Conservation (phyloP, 176 grass and related monocot species). For the Phragmites australis region DNA sequence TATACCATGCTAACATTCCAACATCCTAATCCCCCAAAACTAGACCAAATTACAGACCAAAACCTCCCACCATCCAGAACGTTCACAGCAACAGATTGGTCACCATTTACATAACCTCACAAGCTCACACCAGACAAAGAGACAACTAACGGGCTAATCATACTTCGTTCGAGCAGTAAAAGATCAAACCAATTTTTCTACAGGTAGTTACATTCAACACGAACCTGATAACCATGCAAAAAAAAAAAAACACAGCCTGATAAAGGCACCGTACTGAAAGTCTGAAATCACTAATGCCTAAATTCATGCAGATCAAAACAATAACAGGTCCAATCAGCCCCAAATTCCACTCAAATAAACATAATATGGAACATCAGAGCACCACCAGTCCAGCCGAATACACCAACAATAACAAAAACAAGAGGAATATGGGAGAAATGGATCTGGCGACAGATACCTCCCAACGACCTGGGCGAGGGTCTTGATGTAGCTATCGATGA, state of each 20-base stretch:
- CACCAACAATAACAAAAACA: not conserved
- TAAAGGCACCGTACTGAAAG: too few species aligned
- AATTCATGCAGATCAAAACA: conserved; percentile 26
- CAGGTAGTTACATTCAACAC: not conserved
- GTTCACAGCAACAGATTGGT: not conserved
- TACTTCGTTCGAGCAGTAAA: not conserved
- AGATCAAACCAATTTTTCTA: not conserved
- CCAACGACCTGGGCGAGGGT: conserved; percentile 63
- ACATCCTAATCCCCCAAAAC: not conserved
- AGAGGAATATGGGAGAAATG: not conserved
- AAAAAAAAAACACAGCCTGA: too few species aligned
- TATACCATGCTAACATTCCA: not conserved
- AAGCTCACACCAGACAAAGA: not conserved
- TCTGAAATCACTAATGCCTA: not conserved
- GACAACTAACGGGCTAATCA: not conserved
- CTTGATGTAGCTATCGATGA: conserved; percentile 67
- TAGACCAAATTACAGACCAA: too few species aligned
- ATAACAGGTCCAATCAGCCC: not conserved
- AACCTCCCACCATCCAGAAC: not conserved
- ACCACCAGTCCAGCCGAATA: not conserved
- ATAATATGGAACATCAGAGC: not conserved
- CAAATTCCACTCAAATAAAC: not conserved
- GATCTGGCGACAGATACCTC: conserved; percentile 45
- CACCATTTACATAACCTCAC: not conserved
- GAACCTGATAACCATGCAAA: too few species aligned